Evolutionary conservation across 768 basidiomycete genomes (phyloP), one percentile per base, ranked within the genome.

Genomic region (Kwoniella sp.): DNA sequence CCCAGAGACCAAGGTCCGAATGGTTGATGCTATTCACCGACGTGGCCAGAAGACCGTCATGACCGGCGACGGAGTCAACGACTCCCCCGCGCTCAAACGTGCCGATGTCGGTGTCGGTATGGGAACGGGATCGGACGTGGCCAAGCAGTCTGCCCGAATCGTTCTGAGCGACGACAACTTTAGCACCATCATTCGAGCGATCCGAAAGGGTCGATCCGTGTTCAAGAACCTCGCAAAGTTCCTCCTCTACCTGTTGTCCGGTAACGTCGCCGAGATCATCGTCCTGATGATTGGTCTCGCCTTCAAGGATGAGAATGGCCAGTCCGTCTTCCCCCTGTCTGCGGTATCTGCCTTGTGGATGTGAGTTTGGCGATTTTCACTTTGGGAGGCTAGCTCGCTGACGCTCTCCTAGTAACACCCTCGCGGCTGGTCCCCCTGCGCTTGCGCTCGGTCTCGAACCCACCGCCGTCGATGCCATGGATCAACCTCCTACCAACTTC

Each of bases 81-180:
- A 83, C 58, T 78, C 79, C 2, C 81, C 82, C 26, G 79, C 81
- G 2, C 74, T 84, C 43, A 79, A 82, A 49, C 76, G 79, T 12
- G 79, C 81, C 20, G 83, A 84, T 61, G 77, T 83, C 41, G 80
- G 83, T 7, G 79, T 84, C 33, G 83, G 82, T 0, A 82, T 84
- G 71, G 82, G 82, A 11, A 78, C 77, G 23, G 81, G 81, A 5
- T 78, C 77, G 5, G 81, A 82, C 56, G 82, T 83, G 29, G 81
- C 82, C 7, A 81, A 84, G 63, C 80, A 81, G 53, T 83, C 83
- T 4, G 79, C 83, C 5, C 83, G 84, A 60, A 78, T 85, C 47
- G 79, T 85, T 14, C 77, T 86, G 14, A 77, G 83, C 42, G 80
- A 83, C 50, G 82, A 83, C 64, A 82, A 84, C 65, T 83, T 86